A percentile compares a stretch with the other conserved stretches of the same genome.
phyloP scores from a whole-genome alignment of 2,329 filamentous ascomycete genomes.

The Hymenoscyphus fraxineus region DNA sequence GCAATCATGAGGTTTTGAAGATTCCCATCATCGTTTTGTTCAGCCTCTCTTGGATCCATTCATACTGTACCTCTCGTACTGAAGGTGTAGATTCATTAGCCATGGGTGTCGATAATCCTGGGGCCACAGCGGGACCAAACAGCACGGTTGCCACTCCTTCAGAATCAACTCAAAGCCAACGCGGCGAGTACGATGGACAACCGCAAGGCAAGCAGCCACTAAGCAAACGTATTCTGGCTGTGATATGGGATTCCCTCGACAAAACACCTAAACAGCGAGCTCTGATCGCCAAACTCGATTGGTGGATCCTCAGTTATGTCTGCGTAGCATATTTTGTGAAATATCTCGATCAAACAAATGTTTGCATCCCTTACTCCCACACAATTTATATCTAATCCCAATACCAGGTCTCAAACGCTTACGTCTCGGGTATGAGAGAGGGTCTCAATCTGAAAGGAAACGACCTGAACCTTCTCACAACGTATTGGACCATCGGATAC shows the following conservation, averaged over 20 bases:
- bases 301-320: conserved; percentile 42
- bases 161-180: background rate
- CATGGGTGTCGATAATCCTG: background rate
- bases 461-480: conserved; percentile 49
- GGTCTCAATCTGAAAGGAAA: conserved; percentile 47
- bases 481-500: conserved; percentile 52
- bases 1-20: background rate
- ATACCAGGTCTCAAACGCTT: conserved; percentile 37
- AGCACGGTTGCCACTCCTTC: background rate
- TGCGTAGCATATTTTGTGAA: conserved; percentile 37
- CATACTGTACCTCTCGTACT: background rate
- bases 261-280: conserved; percentile 15
- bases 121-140: background rate
- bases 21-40: background rate
- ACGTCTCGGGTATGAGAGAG: conserved; percentile 48
- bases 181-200: background rate
- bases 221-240: conserved; percentile 13
- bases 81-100: background rate
- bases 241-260: conserved; percentile 27
- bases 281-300: conserved; percentile 42
- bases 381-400: background rate
- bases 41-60: background rate
- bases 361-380: background rate
- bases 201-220: conserved; percentile 13
- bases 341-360: conserved; percentile 19